Evolutionary conservation across 2,329 filamentous ascomycete genomes (phyloP).

Genomic region (Epichloe uncinata): DNA sequence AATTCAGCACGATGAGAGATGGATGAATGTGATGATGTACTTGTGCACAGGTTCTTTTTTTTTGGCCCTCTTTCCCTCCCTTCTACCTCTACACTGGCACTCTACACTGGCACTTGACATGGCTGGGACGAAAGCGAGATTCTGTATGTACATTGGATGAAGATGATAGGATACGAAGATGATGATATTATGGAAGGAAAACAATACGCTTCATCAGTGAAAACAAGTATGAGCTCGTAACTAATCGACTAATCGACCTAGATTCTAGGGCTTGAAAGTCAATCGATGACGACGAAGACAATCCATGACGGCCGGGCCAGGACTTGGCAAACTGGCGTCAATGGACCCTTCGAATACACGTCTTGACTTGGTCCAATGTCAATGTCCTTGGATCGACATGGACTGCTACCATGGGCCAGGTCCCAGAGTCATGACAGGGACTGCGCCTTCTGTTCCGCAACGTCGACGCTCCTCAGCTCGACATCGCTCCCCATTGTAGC

Average conservation of each 20-base stretch:
- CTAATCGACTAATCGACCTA: no score
- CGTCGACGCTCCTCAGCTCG: conserved; percentile 17
- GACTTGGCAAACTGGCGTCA: no score
- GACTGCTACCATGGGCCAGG: no score
- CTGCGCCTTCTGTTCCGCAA: not conserved
- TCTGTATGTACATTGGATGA: not conserved
- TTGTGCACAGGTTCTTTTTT: not conserved
- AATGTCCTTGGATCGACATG: no score
- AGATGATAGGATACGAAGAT: not conserved
- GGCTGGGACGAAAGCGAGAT: not conserved
- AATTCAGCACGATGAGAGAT: not conserved
- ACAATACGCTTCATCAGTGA: no score
- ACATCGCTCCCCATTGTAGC: conserved; percentile 19
- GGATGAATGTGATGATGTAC: not conserved
- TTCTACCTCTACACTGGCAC: not conserved
- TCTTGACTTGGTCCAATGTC: no score
- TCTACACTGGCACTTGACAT: not conserved
- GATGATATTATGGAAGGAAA: not conserved
- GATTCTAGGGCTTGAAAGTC: no score
- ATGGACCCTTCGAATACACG: no score
- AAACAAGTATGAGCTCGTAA: no score
- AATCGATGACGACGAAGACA: no score
- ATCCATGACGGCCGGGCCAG: no score
- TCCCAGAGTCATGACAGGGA: not conserved
- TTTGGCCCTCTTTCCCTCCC: not conserved